Conservation (phyloP, 805 yeast genomes). For the Starmerella scarabaei region DNA sequence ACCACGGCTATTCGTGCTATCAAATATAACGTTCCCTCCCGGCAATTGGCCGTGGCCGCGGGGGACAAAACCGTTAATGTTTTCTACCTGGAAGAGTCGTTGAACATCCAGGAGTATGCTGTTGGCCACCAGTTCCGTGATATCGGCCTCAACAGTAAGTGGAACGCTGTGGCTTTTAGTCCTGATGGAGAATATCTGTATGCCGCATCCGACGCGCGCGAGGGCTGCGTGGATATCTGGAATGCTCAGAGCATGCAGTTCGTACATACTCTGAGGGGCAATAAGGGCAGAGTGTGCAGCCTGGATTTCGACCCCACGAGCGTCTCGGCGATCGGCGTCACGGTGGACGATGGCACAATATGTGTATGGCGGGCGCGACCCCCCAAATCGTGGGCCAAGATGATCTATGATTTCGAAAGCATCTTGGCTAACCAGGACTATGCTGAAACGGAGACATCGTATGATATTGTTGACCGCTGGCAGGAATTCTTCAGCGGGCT, state of each 20-base stretch:
- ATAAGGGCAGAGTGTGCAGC: slow-evolving; percentile 5
- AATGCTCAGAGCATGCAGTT: slow-evolving; percentile 5
- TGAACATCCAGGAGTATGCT: neutral
- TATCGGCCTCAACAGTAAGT: slow-evolving; percentile 8
- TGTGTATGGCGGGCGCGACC: slow-evolving; percentile 15
- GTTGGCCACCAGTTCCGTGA: slow-evolving; percentile 12
- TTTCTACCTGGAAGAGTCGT: slow-evolving; percentile 6
- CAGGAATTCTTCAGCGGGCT: too few species aligned
- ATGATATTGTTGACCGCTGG: too few species aligned
- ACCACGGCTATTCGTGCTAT: slow-evolving; percentile 7
- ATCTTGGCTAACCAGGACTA: slow-evolving; percentile 9
- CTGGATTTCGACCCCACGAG: slow-evolving; percentile 11
- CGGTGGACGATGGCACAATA: slow-evolving; percentile 9
- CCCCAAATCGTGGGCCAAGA: slow-evolving; percentile 9
- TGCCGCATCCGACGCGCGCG: slow-evolving; percentile 11
- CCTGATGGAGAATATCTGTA: slow-evolving; percentile 13
- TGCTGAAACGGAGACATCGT: slow-evolving; percentile 10
- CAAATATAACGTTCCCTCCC: slow-evolving; percentile 2
- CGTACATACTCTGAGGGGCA: slow-evolving; percentile 7
- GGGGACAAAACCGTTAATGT: slow-evolving; percentile 11
- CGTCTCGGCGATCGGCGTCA: slow-evolving; percentile 9
- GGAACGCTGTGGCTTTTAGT: slow-evolving; percentile 9
- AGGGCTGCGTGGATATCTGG: slow-evolving; percentile 13
- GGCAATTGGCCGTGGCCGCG: slow-evolving; percentile 10
- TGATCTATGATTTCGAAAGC: slow-evolving; percentile 12